These are phyloP conservation scores for Rutidosis leptorrhynchoides DNA, from an alignment of 129 eudicot species.

Conservation along the genomic window DNA sequence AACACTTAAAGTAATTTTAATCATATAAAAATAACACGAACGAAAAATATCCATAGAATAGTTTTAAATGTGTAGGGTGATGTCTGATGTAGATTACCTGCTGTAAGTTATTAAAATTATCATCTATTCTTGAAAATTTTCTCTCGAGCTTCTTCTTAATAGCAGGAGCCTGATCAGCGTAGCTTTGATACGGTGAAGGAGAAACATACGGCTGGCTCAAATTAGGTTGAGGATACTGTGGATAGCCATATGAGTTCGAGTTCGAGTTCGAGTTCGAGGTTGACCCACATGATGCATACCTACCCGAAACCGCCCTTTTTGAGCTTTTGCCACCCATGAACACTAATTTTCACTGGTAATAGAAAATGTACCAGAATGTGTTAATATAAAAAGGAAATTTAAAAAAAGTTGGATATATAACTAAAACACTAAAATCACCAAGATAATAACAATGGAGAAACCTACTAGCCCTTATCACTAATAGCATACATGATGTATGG, in stretches of 20 bases:
- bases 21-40: background rate
- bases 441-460: background rate
- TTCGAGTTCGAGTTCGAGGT: constrained; percentile 56
- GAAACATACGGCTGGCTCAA: constrained; percentile 46
- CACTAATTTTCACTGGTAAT: constrained; percentile 27
- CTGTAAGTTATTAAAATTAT: constrained; percentile 56
- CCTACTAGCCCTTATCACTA: background rate
- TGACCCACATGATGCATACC: constrained; percentile 57
- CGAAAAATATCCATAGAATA: background rate
- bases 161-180: constrained; percentile 44
- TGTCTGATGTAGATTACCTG: constrained; percentile 42
- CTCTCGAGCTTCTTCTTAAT: constrained; percentile 52
- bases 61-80: background rate
- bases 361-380: background rate
- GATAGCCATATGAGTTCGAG: constrained; percentile 45
- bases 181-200: constrained; percentile 41
- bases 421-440: too few species aligned
- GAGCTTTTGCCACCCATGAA: constrained; percentile 75
- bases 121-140: constrained; percentile 66
- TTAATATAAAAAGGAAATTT: too few species aligned
- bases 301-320: constrained; percentile 50
- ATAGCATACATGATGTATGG: background rate
- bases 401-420: too few species aligned
- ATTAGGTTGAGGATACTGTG: constrained; percentile 47
- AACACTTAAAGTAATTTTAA: background rate